Evolutionary conservation across 331 rosid genomes (phyloP), one percentile per base, ranked within the genome.

Genomic region (Rhamnella rubrinervis): DNA sequence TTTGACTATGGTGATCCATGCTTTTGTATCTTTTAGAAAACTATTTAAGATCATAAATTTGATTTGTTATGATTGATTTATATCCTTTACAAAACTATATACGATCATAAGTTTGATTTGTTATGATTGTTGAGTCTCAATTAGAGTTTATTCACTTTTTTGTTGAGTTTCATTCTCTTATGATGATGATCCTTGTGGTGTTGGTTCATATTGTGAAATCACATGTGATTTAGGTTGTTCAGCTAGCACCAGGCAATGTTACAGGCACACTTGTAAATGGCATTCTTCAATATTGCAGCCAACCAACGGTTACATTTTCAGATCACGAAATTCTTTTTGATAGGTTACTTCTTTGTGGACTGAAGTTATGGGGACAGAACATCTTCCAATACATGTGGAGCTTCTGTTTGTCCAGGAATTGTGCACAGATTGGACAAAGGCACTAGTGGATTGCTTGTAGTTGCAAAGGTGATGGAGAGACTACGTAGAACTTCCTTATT

Each of bases 391-490:
- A 77, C 81, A 64, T 51, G 68, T 74, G 71, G 17, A 66, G 73
- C 85, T 53, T 77, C 91, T 25, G 76, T 86, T 49, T 96, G 96
- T 59, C 97, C 97, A 8, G 97, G 97, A 64, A 91, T 91, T 80
- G 97, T 91, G 72, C 97, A 91, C 85, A 81, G 96, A 65, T 66
- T 91, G 77, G 96, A 91, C 77, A 91, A 91, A 82, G 97, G 96
- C 84, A 91, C 97, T 1, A 88, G 91, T 71, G 97, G 97, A 46
- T 75, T 91, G 76, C 97, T 91, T 31, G 89, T 91, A 70, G 93
- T 88, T 49, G 97, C 97, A 49, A 91, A 91, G 96, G 96, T 88
- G 76, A 66, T 71, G 21, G 44, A 19, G 37, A 15, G 58, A 68
- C 16, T 40, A 20, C 18, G 23, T 50, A 15, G 49, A 59, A 18